Percentiles rank a stretch among this genome's conserved stretches.
Conservation (phyloP, 2,329 filamentous ascomycete genomes). For the Cladosporium halotolerans region DNA sequence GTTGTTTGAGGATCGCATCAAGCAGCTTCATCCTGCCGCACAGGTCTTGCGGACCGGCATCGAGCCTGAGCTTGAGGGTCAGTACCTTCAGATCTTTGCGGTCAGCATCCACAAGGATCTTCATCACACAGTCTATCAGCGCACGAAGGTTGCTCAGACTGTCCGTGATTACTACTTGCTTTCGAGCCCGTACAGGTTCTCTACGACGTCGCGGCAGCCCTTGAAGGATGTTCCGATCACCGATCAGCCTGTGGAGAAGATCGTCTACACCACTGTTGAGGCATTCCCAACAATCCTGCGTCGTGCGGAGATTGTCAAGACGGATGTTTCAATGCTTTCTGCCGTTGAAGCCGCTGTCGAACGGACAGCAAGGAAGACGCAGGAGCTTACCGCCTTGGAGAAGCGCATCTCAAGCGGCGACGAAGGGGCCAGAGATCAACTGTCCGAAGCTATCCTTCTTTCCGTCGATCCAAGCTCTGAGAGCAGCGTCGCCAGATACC, state of each 20-base stretch:
- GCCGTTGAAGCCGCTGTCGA: conserved; percentile 86
- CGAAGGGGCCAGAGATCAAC: conserved; percentile 58
- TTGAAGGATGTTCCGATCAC: conserved; percentile 55
- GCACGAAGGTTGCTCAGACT: conserved; percentile 73
- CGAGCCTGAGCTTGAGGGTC: conserved; percentile 74
- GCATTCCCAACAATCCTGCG: conserved; percentile 85
- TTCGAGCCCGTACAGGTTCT: conserved; percentile 70
- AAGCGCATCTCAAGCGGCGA: conserved; percentile 57
- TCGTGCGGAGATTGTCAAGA: conserved; percentile 73
- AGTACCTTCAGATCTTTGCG: conserved; percentile 76
- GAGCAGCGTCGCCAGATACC: conserved; percentile 73
- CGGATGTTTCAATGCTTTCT: conserved; percentile 59
- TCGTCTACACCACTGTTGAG: conserved; percentile 75
- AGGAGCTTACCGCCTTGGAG: conserved; percentile 72
- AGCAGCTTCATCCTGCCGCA: conserved; percentile 79
- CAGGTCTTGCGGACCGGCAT: conserved; percentile 68
- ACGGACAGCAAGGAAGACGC: conserved; percentile 81
- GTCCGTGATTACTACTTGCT: conserved; percentile 83
- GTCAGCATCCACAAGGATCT: conserved; percentile 79
- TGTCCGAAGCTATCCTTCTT: conserved; percentile 70
- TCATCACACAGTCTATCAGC: conserved; percentile 76
- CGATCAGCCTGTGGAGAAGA: conserved; percentile 76
- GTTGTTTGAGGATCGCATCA: conserved; percentile 84
- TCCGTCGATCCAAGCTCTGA: conserved; percentile 69
- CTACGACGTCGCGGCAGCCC: conserved; percentile 66